phyloP scores from a whole-genome alignment of 345 rosid genomes.

The Hirschfeldia incana region DNA sequence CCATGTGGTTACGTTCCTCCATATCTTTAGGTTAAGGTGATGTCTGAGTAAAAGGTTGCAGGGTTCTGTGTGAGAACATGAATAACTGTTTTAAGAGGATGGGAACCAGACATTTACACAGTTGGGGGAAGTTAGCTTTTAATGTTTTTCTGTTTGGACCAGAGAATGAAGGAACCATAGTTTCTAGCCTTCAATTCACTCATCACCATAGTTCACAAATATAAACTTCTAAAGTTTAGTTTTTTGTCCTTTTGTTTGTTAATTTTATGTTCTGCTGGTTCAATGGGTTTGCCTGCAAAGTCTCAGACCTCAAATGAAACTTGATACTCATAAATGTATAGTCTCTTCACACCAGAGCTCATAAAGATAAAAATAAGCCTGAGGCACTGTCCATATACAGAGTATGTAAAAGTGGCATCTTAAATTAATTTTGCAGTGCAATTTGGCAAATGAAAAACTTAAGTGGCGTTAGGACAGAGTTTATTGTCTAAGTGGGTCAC shows the following conservation, averaged over 20 bases:
- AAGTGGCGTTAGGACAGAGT: too few species aligned
- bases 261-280: conserved; percentile 33
- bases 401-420: conserved; percentile 11
- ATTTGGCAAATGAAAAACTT: conserved; percentile 13
- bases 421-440: neutral
- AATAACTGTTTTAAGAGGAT: conserved; percentile 37
- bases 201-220: conserved; percentile 8
- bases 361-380: neutral
- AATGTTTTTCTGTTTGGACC: conserved; percentile 34
- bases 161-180: conserved; percentile 28
- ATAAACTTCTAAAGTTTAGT: neutral
- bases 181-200: conserved; percentile 19
- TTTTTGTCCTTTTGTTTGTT: conserved; percentile 38
- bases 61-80: conserved; percentile 37
- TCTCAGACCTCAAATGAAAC: conserved; percentile 34
- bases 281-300: conserved; percentile 27
- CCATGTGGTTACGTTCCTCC: conserved; percentile 39
- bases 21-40: conserved; percentile 12
- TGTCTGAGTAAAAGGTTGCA: conserved; percentile 25
- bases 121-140: conserved; percentile 37
- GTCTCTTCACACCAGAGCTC: neutral
- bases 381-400: conserved; percentile 31
- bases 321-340: conserved; percentile 31
- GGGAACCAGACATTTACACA: conserved; percentile 43
- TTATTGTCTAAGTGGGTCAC: too few species aligned